Conservation (phyloP, 75 land plant genomes). For the Isoetes taiwanensis region DNA sequence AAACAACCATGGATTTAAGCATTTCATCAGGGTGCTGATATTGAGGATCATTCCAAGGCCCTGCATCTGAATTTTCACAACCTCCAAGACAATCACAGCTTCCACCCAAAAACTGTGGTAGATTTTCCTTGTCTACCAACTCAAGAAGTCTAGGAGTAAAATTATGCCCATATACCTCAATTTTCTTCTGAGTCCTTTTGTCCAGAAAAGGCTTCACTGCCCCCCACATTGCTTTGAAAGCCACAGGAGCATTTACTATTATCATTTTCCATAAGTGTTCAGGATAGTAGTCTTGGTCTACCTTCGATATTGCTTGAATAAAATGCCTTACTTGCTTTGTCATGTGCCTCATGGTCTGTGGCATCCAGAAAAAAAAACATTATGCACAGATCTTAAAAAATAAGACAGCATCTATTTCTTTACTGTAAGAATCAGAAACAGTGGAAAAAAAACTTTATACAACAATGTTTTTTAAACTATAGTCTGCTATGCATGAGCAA, state of each 20-base stretch:
- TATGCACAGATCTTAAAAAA: no score
- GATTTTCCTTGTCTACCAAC: not conserved
- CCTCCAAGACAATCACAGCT: not conserved
- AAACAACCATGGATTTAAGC: no score
- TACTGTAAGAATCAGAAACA: no score
- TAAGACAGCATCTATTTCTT: no score
- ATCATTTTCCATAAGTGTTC: not conserved
- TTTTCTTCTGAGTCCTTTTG: not conserved
- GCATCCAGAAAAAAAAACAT: not conserved
- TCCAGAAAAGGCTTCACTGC: not conserved
- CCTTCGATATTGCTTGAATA: slow-evolving; percentile 24
- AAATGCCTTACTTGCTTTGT: slow-evolving; percentile 37
- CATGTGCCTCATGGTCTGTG: slow-evolving; percentile 37
- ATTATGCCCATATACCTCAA: not conserved
- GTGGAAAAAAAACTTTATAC: no score
- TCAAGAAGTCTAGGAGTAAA: not conserved
- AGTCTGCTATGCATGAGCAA: no score
- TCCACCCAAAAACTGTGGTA: not conserved
- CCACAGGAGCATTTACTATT: not conserved
- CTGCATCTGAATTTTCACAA: not conserved
- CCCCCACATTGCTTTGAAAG: slow-evolving; percentile 2
- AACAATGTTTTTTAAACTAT: no score
- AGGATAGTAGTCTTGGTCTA: slow-evolving; percentile 22
- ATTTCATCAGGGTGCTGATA: no score
- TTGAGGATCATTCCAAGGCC: slow-evolving; percentile 4